Base-by-base conservation (phyloP, 805 yeast species). In the Teunomyces lycoperdinae region DNA sequence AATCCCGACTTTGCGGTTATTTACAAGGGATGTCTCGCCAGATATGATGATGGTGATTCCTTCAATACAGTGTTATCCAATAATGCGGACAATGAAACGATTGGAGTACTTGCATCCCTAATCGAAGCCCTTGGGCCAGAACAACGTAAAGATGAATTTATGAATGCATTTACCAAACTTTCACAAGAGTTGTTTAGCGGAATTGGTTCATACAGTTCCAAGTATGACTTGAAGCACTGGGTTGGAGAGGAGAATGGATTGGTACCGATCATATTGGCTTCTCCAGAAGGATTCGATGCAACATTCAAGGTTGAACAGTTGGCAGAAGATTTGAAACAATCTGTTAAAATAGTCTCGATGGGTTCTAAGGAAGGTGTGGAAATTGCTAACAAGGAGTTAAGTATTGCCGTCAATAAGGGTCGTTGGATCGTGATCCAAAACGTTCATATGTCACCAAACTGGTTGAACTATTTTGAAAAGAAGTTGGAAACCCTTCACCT, bases 371-470 rank as follows among this genome's bases (percentile, higher is more conserved):
- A 89, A 62, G 84, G 87, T 8, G 62, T 72, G 1, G 76, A 70
- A 2, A 66, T 73, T 35, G 91, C 92, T 0, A 79, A 77, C 17
- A 66, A 70, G 43, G 79, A 80, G n/a, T 66, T 89, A 7, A 57
- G 61, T 1, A 63, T 61, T 8, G 79, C 81, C 0, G 58, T 74
- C 1, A 66, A 60, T n/a, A 58, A 59, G 1, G 89, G 88, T 0
- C 56, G 62, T 1, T 89, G 96, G 96, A 63, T 92, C 0, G 56
- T 91, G 27, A 63, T 92, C 28, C 96, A 92, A 60, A 91, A 91
- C 58, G 70, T 88, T 9, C 96, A 92, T 50, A 77, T 86, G 74
- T 80, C 94, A 0, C 68, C 77, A 1, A 62, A 60, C 3, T 85
- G 96, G 89, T 66, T 87, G 26, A 78, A 75, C 10, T 58, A 69